Conservation (phyloP, 2,329 filamentous ascomycete species). For the Cercospora nicotianae region DNA sequence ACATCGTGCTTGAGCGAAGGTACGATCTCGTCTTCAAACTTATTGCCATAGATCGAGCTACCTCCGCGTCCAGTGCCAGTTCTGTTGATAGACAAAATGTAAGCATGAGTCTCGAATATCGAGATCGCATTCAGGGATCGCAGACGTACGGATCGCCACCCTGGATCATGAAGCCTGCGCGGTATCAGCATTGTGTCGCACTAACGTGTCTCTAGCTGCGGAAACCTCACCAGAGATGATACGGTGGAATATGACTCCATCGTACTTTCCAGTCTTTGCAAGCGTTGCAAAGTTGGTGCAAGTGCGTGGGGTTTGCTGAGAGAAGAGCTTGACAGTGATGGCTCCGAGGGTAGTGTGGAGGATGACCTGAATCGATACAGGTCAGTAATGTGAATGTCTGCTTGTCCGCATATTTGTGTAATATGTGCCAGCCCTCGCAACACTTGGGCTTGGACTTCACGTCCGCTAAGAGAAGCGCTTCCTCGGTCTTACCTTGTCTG, state of each 20-base stretch:
- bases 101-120: not conserved
- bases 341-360: slow-evolving; percentile 39
- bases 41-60: slow-evolving; percentile 76
- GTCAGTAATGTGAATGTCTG: not conserved
- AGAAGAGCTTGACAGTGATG: slow-evolving; percentile 38
- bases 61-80: slow-evolving; percentile 59
- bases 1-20: slow-evolving; percentile 68
- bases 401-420: not conserved
- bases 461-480: not conserved
- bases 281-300: slow-evolving; percentile 39
- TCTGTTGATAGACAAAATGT: not conserved
- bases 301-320: slow-evolving; percentile 34
- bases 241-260: slow-evolving; percentile 41
- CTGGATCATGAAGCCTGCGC: slow-evolving; percentile 91
- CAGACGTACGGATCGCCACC: slow-evolving; percentile 43
- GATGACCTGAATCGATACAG: slow-evolving; percentile 23
- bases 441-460: not conserved
- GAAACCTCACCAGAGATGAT: slow-evolving; percentile 51
- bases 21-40: slow-evolving; percentile 93
- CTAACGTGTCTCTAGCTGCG: too few relatives aligned
- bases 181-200: not conserved
- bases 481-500: slow-evolving; percentile 10
- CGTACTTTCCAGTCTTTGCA: slow-evolving; percentile 38
- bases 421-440: not conserved
- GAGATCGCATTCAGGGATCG: not conserved